Percentiles rank a stretch among this genome's conserved stretches.
Evolutionary conservation across 805 yeast species (phyloP).

Genomic region (Candida boleticola): DNA sequence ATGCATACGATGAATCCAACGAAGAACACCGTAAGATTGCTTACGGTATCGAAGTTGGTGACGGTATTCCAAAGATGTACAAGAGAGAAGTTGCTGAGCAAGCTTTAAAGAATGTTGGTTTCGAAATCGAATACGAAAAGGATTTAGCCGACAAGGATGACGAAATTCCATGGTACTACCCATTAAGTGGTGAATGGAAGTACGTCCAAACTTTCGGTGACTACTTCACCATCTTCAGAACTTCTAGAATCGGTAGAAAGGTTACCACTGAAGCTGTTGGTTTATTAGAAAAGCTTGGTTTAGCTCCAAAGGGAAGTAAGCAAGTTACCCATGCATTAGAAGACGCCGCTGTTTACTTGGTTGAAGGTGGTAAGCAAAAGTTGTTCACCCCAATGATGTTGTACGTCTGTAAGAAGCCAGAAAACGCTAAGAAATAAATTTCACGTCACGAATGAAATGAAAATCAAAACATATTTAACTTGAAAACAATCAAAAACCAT

Average conservation of each 20-base stretch:
- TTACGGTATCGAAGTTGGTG: conserved; percentile 97
- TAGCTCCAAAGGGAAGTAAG: conserved; percentile 88
- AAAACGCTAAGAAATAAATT: conserved; percentile 12
- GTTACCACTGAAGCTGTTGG: conserved; percentile 80
- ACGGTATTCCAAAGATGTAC: conserved; percentile 98
- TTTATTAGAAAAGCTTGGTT: conserved; percentile 74
- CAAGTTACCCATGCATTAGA: conserved; percentile 92
- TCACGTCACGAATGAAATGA: background rate
- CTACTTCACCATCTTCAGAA: conserved; percentile 80
- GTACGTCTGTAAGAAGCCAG: conserved; percentile 83
- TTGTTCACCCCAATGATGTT: conserved; percentile 98
- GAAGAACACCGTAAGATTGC: conserved; percentile 91
- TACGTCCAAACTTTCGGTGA: conserved; percentile 79
- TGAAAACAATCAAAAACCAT: no score
- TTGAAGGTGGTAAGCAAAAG: conserved; percentile 85
- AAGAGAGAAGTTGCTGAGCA: conserved; percentile 77
- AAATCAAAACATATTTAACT: background rate
- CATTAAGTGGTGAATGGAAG: conserved; percentile 91
- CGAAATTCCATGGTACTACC: conserved; percentile 96
- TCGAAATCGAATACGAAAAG: conserved; percentile 67
- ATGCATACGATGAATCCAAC: conserved; percentile 80
- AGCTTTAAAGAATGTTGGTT: conserved; percentile 85
- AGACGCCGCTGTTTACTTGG: conserved; percentile 94
- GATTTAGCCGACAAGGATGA: conserved; percentile 85
- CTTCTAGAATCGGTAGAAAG: conserved; percentile 81